Base-by-base conservation (phyloP, 495 filamentous ascomycete species). In the Hypoxylon fragiforme region DNA sequence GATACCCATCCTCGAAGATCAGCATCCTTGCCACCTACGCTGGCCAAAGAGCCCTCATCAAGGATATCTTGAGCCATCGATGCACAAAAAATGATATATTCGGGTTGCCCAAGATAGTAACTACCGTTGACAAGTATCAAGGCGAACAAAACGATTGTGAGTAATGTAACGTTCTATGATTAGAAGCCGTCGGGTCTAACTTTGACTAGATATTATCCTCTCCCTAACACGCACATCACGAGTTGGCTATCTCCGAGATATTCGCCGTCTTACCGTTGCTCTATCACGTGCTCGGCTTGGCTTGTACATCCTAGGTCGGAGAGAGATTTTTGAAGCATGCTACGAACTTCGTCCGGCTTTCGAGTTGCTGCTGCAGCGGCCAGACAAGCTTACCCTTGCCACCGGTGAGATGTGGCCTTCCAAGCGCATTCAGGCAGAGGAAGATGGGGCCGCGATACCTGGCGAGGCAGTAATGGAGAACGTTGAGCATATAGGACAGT, bases 81-180 rank as follows among this genome's bases (percentile, higher is more conserved):
- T 98, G 94, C 63, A 81, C 81, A 7, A 88, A 83, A 63, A 95
- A 88, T 57, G 71, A 83, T 2, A 72, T 99, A 20, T 99, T 99
- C 72, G 92, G 95, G 8, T 72, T 96, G 73, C 94, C 94, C 31
- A 87, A 86, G 68, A 85, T 88, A 38, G 90, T 99, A 19, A 89
- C 88, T 1, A 97, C 95, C 13, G 95, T 99, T 46, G 94, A 99
- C 71, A 95, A 95, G 69, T 99, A 97, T 62, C 94, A 99, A 75
- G 94, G 94, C 58, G 95, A 97, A 77, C 94, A 99, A 74, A 99
- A 97, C 72, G 94, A 97, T 64, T 97, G 91, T 95, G 74, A 82
- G 89, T 81, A 48, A 18, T 39, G 16, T 6, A 5, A 24, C 13
- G 4, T 26, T 46, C 15, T 32, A 18, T 40, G 15, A 39, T 15